A percentile compares a stretch with the other conserved stretches of the same genome.
These are phyloP conservation scores for Pseudocercospora crystallina DNA, from an alignment of 2,329 filamentous ascomycete genomes.

Conservation along the genomic window DNA sequence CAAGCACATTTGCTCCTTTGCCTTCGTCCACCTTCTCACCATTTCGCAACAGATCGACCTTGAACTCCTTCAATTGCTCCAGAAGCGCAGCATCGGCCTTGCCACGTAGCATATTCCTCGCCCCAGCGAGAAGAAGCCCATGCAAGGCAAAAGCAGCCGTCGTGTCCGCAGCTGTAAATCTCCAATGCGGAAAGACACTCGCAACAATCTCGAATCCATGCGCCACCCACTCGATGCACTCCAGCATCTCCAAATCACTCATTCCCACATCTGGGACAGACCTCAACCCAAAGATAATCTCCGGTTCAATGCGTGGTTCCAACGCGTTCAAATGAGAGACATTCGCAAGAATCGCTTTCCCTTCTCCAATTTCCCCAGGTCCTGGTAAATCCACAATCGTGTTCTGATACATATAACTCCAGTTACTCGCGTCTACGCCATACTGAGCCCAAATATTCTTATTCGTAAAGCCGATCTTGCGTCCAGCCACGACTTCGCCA, in stretches of 20 bases:
- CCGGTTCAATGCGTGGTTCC: slow-evolving; percentile 25
- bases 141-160: slow-evolving; percentile 25
- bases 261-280: slow-evolving; percentile 12
- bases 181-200: slow-evolving; percentile 25
- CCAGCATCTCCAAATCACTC: slow-evolving; percentile 22
- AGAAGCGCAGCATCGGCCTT: slow-evolving; percentile 13
- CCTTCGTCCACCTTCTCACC: slow-evolving; percentile 19
- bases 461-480: slow-evolving; percentile 26
- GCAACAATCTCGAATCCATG: slow-evolving; percentile 24
- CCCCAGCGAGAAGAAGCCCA: slow-evolving; percentile 23
- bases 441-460: slow-evolving; percentile 22
- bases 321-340: slow-evolving; percentile 21
- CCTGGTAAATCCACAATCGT: slow-evolving; percentile 22
- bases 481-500: slow-evolving; percentile 21
- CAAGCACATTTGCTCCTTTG: slow-evolving; percentile 20
- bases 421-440: slow-evolving; percentile 19
- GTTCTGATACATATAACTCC: slow-evolving; percentile 25
- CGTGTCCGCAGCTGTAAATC: slow-evolving; percentile 24
- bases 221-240: slow-evolving; percentile 21
- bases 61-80: slow-evolving; percentile 20
- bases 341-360: slow-evolving; percentile 20
- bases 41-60: slow-evolving; percentile 17
- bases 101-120: slow-evolving; percentile 9
- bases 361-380: slow-evolving; percentile 14
- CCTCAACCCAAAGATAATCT: slow-evolving; percentile 23